Evolutionary conservation across 2,329 filamentous ascomycete genomes (phyloP), one percentile per base, ranked within the genome.

Genomic region (Thelonectria rubi): DNA sequence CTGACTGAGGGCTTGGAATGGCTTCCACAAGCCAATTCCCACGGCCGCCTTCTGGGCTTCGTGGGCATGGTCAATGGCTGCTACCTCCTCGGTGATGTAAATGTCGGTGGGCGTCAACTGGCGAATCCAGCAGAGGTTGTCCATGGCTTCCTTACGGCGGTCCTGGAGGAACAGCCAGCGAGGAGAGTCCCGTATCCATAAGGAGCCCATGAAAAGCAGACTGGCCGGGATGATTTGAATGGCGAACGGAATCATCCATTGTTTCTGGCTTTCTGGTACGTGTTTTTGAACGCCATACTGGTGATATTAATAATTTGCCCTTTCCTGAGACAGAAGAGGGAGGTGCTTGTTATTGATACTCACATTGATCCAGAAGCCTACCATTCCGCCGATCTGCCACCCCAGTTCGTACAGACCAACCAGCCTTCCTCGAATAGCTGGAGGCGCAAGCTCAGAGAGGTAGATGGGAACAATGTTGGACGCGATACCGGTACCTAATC

Each of bases 11-110:
- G 67, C 67, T 5, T 65, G 39, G 63, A 69, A 69, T 14, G 67
- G 67, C 30, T 68, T 69, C 63, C 65, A 69, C 9, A 69, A n/a
- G 4, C 66, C 67, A 56, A 90, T 85, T 18, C 83, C 83, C 11
- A 83, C 81, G 5, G 89, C 79, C 71, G 90, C 87, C 66, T 89
- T 87, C 15, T 87, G 79, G 57, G 90, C 85, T 71, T 90, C 67
- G 1, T 66, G 58, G 9, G 66, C 67, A 2, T 64, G 60, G 14
- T 69, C 67, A 5, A 69, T 62, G 1, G 67, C 66, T 15, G 65
- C 52, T 5, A 69, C 58, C 20, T 69, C 67, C 48, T 69, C 67
- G 0, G 63, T 65, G 24, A 69, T 66, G 17, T 69, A 90, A 11
- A 86, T 74, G 34, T 86, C 79, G 34, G 80, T 78, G 1, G 75